Percentiles rank a stretch among this genome's conserved stretches.
phyloP scores from a whole-genome alignment of 495 filamentous ascomycete species.

The Geopyxis carbonaria region DNA sequence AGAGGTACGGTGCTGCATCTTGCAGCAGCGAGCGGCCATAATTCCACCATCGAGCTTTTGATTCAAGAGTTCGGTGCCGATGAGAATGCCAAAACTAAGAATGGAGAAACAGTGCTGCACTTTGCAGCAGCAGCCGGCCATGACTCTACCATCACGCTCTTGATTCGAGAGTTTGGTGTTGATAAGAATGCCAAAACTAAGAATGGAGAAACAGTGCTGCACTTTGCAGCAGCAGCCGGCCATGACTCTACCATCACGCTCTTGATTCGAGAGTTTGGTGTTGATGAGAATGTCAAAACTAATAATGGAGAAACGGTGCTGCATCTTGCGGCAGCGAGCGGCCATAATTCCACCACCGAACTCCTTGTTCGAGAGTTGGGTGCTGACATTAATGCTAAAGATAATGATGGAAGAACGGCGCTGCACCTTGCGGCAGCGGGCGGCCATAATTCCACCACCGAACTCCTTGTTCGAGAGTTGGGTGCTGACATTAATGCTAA shows the following conservation, averaged over 20 bases:
- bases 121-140: conserved; percentile 1
- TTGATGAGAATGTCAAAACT: conserved; percentile 2
- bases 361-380: neutral
- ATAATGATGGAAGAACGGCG: neutral
- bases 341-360: neutral
- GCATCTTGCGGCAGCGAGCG: neutral
- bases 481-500: neutral
- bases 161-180: conserved; percentile 3
- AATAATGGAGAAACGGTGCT: neutral
- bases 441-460: too few relatives aligned
- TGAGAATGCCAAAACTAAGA: conserved; percentile 3
- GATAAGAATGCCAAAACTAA: neutral
- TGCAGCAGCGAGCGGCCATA: conserved; percentile 16
- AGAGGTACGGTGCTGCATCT: conserved; percentile 15
- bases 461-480: too few relatives aligned
- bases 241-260: neutral
- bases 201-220: neutral
- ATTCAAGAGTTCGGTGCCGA: conserved; percentile 9
- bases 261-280: conserved; percentile 3
- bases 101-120: conserved; percentile 11
- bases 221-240: neutral
- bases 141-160: neutral
- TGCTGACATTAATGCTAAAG: neutral
- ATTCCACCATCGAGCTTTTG: conserved; percentile 4
- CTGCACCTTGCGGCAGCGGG: neutral